A percentile compares a stretch with the other conserved stretches of the same genome.
These are phyloP conservation scores for Torulaspora franciscae DNA, from an alignment of 805 yeast genomes.

Conservation along the genomic window DNA sequence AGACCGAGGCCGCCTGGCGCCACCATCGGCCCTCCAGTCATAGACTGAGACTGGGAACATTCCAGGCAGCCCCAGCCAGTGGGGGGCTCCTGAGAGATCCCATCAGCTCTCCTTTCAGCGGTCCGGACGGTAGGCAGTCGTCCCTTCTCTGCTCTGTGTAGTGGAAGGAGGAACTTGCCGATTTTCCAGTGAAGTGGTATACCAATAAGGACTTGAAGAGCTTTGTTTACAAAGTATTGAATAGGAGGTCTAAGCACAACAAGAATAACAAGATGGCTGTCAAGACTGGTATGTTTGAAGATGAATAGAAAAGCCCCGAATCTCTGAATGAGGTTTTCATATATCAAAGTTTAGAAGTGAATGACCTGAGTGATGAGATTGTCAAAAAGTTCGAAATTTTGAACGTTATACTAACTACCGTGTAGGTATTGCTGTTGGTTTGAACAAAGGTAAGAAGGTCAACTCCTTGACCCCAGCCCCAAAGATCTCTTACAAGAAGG, in stretches of 20 bases:
- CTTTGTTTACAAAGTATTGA: background rate
- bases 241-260: conserved; percentile 10
- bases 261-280: conserved; percentile 41
- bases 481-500: conserved; percentile 94
- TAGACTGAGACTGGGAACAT: background rate
- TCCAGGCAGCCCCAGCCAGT: no score
- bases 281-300: conserved; percentile 47
- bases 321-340: background rate
- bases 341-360: background rate
- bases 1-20: background rate
- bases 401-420: conserved; percentile 35
- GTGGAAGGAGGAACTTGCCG: background rate
- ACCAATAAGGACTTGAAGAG: conserved; percentile 2
- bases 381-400: background rate
- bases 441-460: conserved; percentile 99
- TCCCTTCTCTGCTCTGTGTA: no score
- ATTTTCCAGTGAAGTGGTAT: conserved; percentile 1
- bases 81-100: no score
- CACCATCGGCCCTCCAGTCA: background rate
- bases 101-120: background rate
- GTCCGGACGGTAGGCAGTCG: background rate
- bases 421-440: conserved; percentile 91
- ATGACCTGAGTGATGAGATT: background rate
- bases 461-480: conserved; percentile 77
- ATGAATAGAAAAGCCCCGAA: background rate